Conservation (phyloP, 2,329 filamentous ascomycete species). For the Colletotrichum sp. region DNA sequence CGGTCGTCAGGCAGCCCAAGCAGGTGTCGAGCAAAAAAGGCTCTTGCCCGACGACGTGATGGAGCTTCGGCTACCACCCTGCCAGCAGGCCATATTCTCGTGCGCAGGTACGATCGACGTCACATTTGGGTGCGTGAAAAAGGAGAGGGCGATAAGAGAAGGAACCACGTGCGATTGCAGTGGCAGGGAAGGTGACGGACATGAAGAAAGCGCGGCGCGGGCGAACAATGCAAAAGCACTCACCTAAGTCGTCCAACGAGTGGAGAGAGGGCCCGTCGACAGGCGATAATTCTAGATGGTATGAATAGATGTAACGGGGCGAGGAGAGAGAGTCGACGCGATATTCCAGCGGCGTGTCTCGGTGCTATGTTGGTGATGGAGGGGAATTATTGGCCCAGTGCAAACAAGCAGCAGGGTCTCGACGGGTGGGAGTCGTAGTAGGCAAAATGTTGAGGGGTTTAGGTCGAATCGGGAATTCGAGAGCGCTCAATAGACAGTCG, state of each 20-base stretch:
- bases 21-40: neutral
- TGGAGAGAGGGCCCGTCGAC: neutral
- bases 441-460: neutral
- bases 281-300: neutral
- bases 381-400: neutral
- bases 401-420: neutral
- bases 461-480: neutral
- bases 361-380: neutral
- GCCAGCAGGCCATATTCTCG: neutral
- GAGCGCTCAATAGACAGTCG: neutral
- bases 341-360: neutral
- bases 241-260: slow-evolving; percentile 9
- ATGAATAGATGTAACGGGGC: neutral
- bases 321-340: neutral
- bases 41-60: neutral
- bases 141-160: neutral
- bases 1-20: neutral
- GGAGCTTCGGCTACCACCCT: neutral
- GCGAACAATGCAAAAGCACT: neutral
- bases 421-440: neutral
- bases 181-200: neutral
- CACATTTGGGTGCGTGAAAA: neutral
- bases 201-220: neutral
- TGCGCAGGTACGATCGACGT: slow-evolving; percentile 1
- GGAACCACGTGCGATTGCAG: neutral